A percentile compares a stretch with the other conserved stretches of the same genome.
These are phyloP conservation scores for Sporothrix variecibatus DNA, from an alignment of 2,329 filamentous ascomycete genomes.

Conservation along the genomic window DNA sequence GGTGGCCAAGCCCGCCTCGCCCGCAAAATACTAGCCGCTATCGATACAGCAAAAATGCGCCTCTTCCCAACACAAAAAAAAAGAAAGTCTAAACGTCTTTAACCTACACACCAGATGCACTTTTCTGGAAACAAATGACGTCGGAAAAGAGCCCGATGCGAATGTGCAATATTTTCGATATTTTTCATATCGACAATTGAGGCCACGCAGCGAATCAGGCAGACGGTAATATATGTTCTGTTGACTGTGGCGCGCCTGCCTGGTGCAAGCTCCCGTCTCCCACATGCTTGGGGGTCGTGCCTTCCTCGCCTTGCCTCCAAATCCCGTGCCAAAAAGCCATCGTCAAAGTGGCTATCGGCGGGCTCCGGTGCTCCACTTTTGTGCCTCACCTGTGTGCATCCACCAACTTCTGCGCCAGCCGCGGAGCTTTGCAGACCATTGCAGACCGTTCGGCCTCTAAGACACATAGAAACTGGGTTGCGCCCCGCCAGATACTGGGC, in stretches of 20 bases:
- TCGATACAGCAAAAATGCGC: background rate
- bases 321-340: conserved; percentile 14
- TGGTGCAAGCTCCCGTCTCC: conserved; percentile 3
- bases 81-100: background rate
- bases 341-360: conserved; percentile 33
- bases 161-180: background rate
- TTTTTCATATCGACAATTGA: background rate
- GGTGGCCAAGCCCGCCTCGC: background rate
- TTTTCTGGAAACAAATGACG: background rate
- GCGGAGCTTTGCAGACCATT: conserved; percentile 16
- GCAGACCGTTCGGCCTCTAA: background rate
- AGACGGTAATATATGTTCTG: background rate
- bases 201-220: conserved; percentile 1
- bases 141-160: background rate
- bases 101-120: background rate
- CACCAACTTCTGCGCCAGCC: background rate
- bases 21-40: background rate
- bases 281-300: conserved; percentile 4
- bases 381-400: background rate
- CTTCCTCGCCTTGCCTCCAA: background rate
- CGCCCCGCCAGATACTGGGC: conserved; percentile 15
- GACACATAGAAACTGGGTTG: background rate
- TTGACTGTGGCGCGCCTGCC: conserved; percentile 10
- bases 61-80: background rate
- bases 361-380: conserved; percentile 32